These are phyloP conservation scores for Talaromyces nanjingensis DNA, from an alignment of 495 filamentous ascomycete species.

Conservation along the genomic window DNA sequence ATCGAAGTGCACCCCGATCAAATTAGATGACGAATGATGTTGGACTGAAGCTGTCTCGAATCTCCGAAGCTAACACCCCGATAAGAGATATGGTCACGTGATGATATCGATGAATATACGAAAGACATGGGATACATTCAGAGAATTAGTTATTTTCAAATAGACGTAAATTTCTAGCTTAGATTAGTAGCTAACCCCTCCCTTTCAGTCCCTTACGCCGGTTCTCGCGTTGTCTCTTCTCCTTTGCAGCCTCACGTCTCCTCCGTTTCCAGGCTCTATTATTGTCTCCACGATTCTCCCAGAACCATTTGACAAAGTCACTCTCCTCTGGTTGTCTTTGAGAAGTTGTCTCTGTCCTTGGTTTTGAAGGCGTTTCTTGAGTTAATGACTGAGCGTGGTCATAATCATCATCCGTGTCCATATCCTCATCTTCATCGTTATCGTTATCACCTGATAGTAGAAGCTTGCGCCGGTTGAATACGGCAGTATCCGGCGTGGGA, in stretches of 20 bases:
- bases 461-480: constrained; percentile 38
- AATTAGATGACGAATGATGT: not conserved
- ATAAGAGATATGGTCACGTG: not conserved
- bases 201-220: constrained; percentile 42
- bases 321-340: constrained; percentile 39
- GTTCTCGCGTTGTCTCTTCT: constrained; percentile 82
- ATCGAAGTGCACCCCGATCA: not conserved
- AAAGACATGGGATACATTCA: not conserved
- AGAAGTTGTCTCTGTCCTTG: constrained; percentile 15
- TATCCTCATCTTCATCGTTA: constrained; percentile 27
- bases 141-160: no score
- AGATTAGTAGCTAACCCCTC: not conserved
- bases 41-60: not conserved
- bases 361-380: constrained; percentile 6
- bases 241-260: constrained; percentile 73
- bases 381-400: constrained; percentile 10
- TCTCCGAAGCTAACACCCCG: not conserved
- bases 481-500: constrained; percentile 91
- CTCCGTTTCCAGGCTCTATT: constrained; percentile 89
- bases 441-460: constrained; percentile 19
- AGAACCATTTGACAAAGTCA: constrained; percentile 87
- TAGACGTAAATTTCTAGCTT: not conserved
- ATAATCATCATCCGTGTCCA: constrained; percentile 9
- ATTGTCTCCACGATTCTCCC: constrained; percentile 80
- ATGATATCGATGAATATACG: not conserved